Evolutionary conservation across 176 grass and related monocot genomes (phyloP), one percentile per base, ranked within the genome.

Genomic region (Cocos nucifera): DNA sequence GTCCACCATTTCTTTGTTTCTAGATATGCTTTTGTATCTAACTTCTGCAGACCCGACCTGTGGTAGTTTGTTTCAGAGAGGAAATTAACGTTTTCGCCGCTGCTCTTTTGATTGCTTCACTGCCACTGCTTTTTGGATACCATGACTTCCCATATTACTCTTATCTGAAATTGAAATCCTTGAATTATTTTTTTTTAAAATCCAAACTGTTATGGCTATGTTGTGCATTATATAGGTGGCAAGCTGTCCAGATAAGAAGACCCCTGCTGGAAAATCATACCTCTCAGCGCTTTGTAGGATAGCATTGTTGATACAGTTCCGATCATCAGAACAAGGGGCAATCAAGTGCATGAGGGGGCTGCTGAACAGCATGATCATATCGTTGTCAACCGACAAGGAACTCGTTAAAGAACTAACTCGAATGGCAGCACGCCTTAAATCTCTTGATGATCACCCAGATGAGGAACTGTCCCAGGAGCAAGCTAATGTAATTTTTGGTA

Each of bases 271-370:
- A 44, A 98, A 92, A 83, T 85, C 93, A 52, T 98, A 98, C 62
- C 44, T 76, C 25, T 61, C 75, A 73, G 78, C 76, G 18, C 62
- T 92, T 56, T 92, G 75, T 73, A 88, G 78, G 62, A 66, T 81
- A 66, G 75, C 35, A 19, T 54, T 70, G 49, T 80, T 88, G 62
- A 74, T 88, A 51, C 73, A 81, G 68, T 98, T 92, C 54, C 79
- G 60, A 15, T 67, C 73, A 75, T 88, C 86, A 19, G 84, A 97
- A 64, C 87, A 91, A 69, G 84, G 78, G 67, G 78, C 87, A 24
- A 80, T 97, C 62, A 97, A 88, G 62, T 91, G 87, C 69, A 89
- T 88, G 83, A 82, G 81, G 71, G 78, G 87, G 27, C 63, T 97
- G 30, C 8, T 91, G 21, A 83, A 82, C 75, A 17, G 26, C 54